Base-by-base conservation (phyloP, 768 basidiomycete species). In the Mycena chlorophos region DNA sequence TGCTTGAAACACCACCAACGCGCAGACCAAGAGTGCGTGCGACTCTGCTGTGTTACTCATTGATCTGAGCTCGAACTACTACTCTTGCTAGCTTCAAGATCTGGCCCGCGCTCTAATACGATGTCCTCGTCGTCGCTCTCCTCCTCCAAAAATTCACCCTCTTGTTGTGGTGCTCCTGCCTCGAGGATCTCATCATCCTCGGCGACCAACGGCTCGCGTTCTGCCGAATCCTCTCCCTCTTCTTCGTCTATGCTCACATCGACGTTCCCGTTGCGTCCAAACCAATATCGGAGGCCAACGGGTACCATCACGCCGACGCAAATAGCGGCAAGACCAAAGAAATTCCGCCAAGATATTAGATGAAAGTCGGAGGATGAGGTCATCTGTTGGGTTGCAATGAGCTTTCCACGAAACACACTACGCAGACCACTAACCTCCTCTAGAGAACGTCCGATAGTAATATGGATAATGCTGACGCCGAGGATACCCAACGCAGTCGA, bases 271-370 rank as follows among this genome's bases (percentile, higher is more conserved):
- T 91, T 81, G 42, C 80, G 78, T 63, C 82, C 79, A 75, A 93
- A 92, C 75, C 86, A 88, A 63, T 89, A 91, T 56, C 93, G 82
- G 59, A 96, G 72, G 2, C 90, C 92, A 29, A 97, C 94, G 5
- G 94, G 94, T 52, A 96, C 91, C 74, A 96, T 78, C n/a, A 92
- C 95, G 4, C 94, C 94, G 13, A 94, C 80, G 53, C 90, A 91
- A 49, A 96, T 85, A 0, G 91, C 91, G 1, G 86, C 80, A 20
- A 98, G 77, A 12, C 88, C 84, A 60, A 96, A 80, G 67, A 95
- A 90, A 72, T 98, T 98, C 56, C 83, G 81, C 86, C 89, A 88
- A 54, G 94, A 96, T 61, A 98, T 83, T 47, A 98, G 81, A 70
- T 96, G 87, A 68, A 98, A 98, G 69, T 98, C 96, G 29, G 83